phyloP scores from a whole-genome alignment of 306 rosid genomes.

The Clitoria ternatea region DNA sequence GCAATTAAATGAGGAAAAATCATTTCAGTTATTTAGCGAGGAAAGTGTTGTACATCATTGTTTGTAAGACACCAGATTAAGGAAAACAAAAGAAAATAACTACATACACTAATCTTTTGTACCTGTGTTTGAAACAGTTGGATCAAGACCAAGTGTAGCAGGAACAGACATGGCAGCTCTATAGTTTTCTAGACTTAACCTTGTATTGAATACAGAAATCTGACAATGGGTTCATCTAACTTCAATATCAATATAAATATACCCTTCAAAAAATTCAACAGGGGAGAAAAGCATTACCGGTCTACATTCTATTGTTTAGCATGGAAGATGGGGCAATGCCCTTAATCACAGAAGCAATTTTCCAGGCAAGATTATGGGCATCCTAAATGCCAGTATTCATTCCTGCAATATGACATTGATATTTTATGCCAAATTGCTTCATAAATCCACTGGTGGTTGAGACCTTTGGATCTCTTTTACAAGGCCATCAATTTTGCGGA shows the following conservation, averaged over 20 bases:
- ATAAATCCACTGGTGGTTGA: slow-evolving; percentile 85
- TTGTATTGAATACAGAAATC: slow-evolving; percentile 79
- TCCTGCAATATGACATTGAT: slow-evolving; percentile 52
- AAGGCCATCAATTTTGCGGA: slow-evolving; percentile 80
- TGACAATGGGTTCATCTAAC: slow-evolving; percentile 29
- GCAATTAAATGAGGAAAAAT: slow-evolving; percentile 36
- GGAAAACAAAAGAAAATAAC: slow-evolving; percentile 11
- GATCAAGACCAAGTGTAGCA: slow-evolving; percentile 87
- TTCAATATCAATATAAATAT: neutral
- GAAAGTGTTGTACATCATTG: slow-evolving; percentile 1
- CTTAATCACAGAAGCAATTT: slow-evolving; percentile 73
- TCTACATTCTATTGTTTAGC: slow-evolving; percentile 60
- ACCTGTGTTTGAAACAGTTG: slow-evolving; percentile 88
- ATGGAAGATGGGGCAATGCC: slow-evolving; percentile 74
- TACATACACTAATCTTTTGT: slow-evolving; percentile 4
- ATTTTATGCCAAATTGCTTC: slow-evolving; percentile 1
- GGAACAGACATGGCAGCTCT: slow-evolving; percentile 98
- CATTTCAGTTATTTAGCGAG: slow-evolving; percentile 19
- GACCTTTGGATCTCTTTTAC: slow-evolving; percentile 84
- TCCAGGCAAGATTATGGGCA: slow-evolving; percentile 98
- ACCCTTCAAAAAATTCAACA: slow-evolving; percentile 4
- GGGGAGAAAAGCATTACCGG: slow-evolving; percentile 56
- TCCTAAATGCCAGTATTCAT: slow-evolving; percentile 99
- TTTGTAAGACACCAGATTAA: slow-evolving; percentile 9
- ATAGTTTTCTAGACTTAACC: slow-evolving; percentile 76